Percentiles rank a stretch among this genome's conserved stretches.
Conservation (phyloP, 208 protist genomes). For the Leishmania aethiopica region DNA sequence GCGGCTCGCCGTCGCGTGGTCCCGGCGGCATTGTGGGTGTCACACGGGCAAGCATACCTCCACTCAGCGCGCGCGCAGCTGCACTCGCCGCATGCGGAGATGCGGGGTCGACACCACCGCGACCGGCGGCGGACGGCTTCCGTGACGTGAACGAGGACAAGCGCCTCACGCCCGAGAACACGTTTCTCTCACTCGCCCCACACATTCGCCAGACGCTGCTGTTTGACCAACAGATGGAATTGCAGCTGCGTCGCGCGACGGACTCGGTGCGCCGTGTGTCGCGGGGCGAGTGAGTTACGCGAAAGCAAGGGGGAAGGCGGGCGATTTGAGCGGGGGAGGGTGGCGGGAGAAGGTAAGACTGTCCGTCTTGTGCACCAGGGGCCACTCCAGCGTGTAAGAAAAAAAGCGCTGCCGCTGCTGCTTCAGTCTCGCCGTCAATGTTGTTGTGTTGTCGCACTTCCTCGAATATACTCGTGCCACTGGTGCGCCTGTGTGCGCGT, state of each 20-base stretch:
- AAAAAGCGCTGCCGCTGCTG: neutral
- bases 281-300: neutral
- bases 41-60: neutral
- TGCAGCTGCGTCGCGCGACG: conserved; percentile 35
- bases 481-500: neutral
- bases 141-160: neutral
- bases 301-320: neutral
- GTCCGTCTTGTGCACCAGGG: neutral
- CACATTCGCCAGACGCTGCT: conserved; percentile 47
- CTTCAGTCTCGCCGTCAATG: neutral
- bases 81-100: neutral
- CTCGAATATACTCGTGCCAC: neutral
- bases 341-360: neutral
- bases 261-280: conserved; percentile 17
- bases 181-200: conserved; percentile 42
- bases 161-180: conserved; percentile 26
- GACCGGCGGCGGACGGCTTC: neutral
- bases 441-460: neutral
- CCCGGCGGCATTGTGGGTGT: neutral
- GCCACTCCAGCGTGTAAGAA: neutral
- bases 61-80: conserved; percentile 1
- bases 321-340: neutral
- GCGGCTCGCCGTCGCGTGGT: conserved; percentile 5
- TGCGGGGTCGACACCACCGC: neutral
- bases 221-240: conserved; percentile 42